Evolutionary conservation across 345 rosid species (phyloP), one percentile per base, ranked within the genome.

Genomic region (Salix brachista): DNA sequence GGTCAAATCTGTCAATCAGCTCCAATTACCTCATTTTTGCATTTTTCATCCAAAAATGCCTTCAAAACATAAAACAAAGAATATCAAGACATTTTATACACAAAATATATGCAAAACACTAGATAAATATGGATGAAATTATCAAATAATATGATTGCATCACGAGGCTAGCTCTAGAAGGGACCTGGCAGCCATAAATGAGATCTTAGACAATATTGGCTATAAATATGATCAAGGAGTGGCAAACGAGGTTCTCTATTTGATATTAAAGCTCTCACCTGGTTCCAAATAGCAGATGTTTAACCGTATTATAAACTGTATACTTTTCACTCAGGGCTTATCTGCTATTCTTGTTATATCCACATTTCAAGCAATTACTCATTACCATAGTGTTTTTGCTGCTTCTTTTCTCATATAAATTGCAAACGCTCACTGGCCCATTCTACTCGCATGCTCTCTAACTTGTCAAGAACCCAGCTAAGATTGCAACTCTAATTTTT

Each of bases 191-290:
- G 94, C 94, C 48, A 85, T 96, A 39, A 94, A 87, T 30, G 98
- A 93, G 83, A 88, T 93, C 78, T 62, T 93, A 21, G 96, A 93
- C 76, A 89, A 82, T 34, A 72, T 90, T 67, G 90, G 96, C 62
- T 96, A 96, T 77, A 93, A 91, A 81, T 97, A 91, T 66, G 98
- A 96, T 23, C 98, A 89, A 68, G 97, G 97, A n/a, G 91, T 89
- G 71, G 79, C 93, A 36, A 90, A 90, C 77, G 99, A 95, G 97
- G 99, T 93, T 64, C 67, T 12, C 6, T 74, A 71, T 80, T 8
- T 56, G 26, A 9, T 54, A 56, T n/a, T n/a, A 56, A 56, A 56
- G 62, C 62, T 9, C 17, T 41, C 5, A 58, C 46, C 68, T 39
- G 19, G 21, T 73, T 39, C 46, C 58, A 32, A 50, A 28, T 46